A percentile compares a stretch with the other conserved stretches of the same genome.
Evolutionary conservation across 2,329 filamentous ascomycete species (phyloP).

Genomic region (Aureobasidium musti): DNA sequence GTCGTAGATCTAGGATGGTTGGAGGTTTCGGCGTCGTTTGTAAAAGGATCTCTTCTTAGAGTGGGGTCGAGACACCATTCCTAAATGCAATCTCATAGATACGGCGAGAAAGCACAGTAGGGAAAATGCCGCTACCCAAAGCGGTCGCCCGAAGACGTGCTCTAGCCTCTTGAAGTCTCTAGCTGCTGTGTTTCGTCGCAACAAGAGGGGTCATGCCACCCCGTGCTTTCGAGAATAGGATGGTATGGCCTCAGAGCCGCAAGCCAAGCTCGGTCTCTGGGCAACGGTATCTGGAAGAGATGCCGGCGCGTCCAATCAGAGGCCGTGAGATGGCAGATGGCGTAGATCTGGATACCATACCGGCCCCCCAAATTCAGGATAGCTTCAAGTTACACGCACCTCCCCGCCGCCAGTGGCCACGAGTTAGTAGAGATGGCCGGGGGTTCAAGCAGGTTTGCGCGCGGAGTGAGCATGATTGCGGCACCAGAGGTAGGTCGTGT

Average conservation of each 20-base stretch:
- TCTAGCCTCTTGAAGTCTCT: neutral
- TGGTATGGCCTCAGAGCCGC: slow-evolving; percentile 17
- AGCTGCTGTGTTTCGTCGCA: neutral
- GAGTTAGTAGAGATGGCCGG: neutral
- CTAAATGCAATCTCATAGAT: neutral
- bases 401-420: slow-evolving; percentile 21
- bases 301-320: slow-evolving; percentile 19
- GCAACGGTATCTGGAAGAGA: slow-evolving; percentile 19
- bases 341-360: slow-evolving; percentile 19
- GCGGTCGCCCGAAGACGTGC: neutral
- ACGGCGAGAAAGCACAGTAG: neutral
- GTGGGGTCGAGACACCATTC: neutral
- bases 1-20: neutral
- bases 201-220: slow-evolving; percentile 11
- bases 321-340: neutral
- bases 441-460: slow-evolving; percentile 4
- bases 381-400: slow-evolving; percentile 16
- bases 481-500: neutral
- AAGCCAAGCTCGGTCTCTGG: slow-evolving; percentile 18
- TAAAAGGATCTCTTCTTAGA: neutral
- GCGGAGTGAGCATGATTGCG: slow-evolving; percentile 12
- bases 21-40: neutral
- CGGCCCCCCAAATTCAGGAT: slow-evolving; percentile 21
- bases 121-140: neutral
- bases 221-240: neutral